Base-by-base conservation (phyloP, 1,284 basidiomycete species). In the Austroboletus olivaceoglutinosus region DNA sequence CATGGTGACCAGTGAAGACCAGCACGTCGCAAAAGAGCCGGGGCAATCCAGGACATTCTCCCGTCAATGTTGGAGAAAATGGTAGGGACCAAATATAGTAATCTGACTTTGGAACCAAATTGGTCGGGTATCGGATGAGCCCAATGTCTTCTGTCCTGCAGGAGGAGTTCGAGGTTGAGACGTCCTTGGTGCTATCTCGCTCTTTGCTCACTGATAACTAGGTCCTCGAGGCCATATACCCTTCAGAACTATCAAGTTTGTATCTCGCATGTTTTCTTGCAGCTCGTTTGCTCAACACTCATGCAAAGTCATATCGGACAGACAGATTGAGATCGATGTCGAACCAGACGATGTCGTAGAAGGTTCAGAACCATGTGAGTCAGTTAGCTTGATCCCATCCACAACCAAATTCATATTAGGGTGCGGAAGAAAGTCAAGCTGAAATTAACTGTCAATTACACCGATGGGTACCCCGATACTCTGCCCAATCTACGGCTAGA, bases 151-250 rank as follows among this genome's bases (percentile, higher is more conserved):
- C 77, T 45, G 80, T 86, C 58, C 71, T 89, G 43, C 70, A 79
- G 47, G 93, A 96, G 72, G 93, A 97, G 72, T 85, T 94, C 60
- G 93, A 97, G 82, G 93, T 94, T 61, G 51, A 50, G 60, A 51
- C 42, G 27, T 54, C 47, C 45, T 45, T 51, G 30, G 38, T 45
- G 47, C 33, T 47, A 43, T 48, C 25, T 36, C 27, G 15, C 23
- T n/a, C 37, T 47, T 30, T 48, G 36, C 59, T 60, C 47, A 59
- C 30, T 31, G 38, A 49, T 31, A 43, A 44, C 47, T 65, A 96
- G 89, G 93, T 97, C 23, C 82, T 98, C 59, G 93, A 96, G 75
- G 89, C 92, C 21, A 98, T 98, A 69, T 98, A 96, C 71, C 89
- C 94, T 10, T 87, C 92, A 61, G 95, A 98, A 71, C 77, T 98